Base-by-base conservation (phyloP, 306 rosid species). In the Mucuna pruriens region DNA sequence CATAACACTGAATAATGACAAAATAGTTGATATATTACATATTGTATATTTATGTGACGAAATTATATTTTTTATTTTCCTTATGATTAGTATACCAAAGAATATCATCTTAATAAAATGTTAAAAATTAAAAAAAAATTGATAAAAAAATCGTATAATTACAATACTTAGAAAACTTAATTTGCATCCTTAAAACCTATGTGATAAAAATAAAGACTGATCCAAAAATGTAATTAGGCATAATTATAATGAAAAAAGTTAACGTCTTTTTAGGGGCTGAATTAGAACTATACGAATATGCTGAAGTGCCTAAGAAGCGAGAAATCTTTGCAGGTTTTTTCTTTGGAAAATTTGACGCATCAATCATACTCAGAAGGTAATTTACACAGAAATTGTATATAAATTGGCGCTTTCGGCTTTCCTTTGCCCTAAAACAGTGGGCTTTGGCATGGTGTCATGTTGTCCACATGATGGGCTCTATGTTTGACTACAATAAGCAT, bases 231-330 rank as follows among this genome's bases (percentile, higher is more conserved):
- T n/a, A n/a, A n/a, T n/a, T n/a, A n/a, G n/a, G n/a, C n/a, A n/a
- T n/a, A n/a, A n/a, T n/a, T n/a, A 29, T 48, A 75, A 3, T 4
- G 55, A 23, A 26, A 15, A 38, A 51, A 25, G 7, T 39, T 2
- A n/a, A 15, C 55, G 11, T 67, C 22, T 11, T 23, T 23, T 26
- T 25, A 68, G 49, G 80, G 20, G 42, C 77, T 9, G 9, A 19
- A 29, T 31, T 52, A 78, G 48, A 63, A 51, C 5, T 31, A 31
- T 9, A 15, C n/a, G 58, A 12, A 81, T 77, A 61, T 46, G 74
- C 69, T 76, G 3, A 44, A 45, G 38, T 34, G 19, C 13, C 60
- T 12, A 22, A 55, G 42, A 22, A 46, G 39, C 63, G 71, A 71
- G 40, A 58, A 22, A 17, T 49, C 58, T 15, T 13, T 71, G 61